Evolutionary conservation across 441 rosid genomes (phyloP).

Genomic region (Raphanus hybrid): DNA sequence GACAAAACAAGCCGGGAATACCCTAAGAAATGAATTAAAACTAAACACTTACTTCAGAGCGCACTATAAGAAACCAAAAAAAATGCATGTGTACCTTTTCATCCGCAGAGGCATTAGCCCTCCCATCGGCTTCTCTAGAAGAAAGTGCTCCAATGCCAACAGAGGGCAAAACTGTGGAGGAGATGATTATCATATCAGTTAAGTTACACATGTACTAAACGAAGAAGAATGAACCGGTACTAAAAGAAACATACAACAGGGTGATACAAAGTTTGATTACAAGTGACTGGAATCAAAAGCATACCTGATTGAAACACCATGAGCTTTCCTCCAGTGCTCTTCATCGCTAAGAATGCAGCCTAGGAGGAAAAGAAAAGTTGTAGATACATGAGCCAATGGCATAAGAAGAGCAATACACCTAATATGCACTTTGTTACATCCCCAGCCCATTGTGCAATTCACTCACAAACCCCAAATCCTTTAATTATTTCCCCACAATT

Average conservation of each 20-base stretch:
- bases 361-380: constrained; percentile 25
- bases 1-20: constrained; percentile 10
- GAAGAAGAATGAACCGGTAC: constrained; percentile 1
- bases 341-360: constrained; percentile 96
- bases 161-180: constrained; percentile 76
- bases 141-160: constrained; percentile 92
- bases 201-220: constrained; percentile 7
- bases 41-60: constrained; percentile 14
- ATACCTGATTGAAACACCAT: constrained; percentile 95
- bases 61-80: constrained; percentile 2
- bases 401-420: constrained; percentile 14
- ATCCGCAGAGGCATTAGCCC: constrained; percentile 77
- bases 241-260: background rate
- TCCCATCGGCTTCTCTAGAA: constrained; percentile 94
- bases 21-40: constrained; percentile 17
- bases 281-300: constrained; percentile 14
- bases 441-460: constrained; percentile 16
- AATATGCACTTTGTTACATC: constrained; percentile 4
- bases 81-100: constrained; percentile 65
- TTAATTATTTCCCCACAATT: constrained; percentile 3
- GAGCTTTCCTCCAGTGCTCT: constrained; percentile 91
- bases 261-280: constrained; percentile 6
- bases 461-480: constrained; percentile 18
- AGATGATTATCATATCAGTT: constrained; percentile 11
- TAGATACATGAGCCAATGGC: constrained; percentile 22